A percentile compares a stretch with the other conserved stretches of the same genome.
Conservation (phyloP, 2,329 filamentous ascomycete species). For the Penicillium capsulatum region DNA sequence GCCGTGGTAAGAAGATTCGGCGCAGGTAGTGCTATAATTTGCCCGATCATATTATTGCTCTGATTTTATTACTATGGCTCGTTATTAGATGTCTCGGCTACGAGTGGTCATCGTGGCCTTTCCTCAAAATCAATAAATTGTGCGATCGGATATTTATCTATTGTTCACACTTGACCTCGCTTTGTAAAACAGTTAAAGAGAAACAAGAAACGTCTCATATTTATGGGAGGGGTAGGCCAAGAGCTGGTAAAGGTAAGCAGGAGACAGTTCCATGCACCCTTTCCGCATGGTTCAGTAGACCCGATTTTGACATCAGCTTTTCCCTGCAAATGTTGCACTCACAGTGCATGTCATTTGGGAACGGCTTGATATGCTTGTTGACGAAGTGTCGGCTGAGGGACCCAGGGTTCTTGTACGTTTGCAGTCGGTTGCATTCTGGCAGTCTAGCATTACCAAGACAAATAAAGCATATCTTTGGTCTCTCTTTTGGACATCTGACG, state of each 20-base stretch:
- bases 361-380: slow-evolving; percentile 18
- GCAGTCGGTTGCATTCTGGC: slow-evolving; percentile 11
- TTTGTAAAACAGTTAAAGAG: background rate
- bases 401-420: slow-evolving; percentile 16
- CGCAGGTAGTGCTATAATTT: slow-evolving; percentile 6
- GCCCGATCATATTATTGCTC: slow-evolving; percentile 16
- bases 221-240: slow-evolving; percentile 9
- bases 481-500: slow-evolving; percentile 14
- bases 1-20: too few relatives aligned
- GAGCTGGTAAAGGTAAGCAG: slow-evolving; percentile 10
- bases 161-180: background rate
- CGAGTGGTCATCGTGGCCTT: slow-evolving; percentile 1
- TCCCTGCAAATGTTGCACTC: slow-evolving; percentile 18
- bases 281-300: slow-evolving; percentile 20
- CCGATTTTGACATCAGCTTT: slow-evolving; percentile 12
- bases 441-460: slow-evolving; percentile 16
- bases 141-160: too few relatives aligned
- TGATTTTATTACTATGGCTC: slow-evolving; percentile 30
- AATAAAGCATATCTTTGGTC: slow-evolving; percentile 22
- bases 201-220: background rate
- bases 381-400: slow-evolving; percentile 23
- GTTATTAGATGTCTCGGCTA: slow-evolving; percentile 8
- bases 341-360: slow-evolving; percentile 16
- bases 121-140: slow-evolving; percentile 5
- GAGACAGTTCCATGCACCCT: slow-evolving; percentile 14